phyloP scores from a whole-genome alignment of 305 asterid species.

The Galium porrigens region DNA sequence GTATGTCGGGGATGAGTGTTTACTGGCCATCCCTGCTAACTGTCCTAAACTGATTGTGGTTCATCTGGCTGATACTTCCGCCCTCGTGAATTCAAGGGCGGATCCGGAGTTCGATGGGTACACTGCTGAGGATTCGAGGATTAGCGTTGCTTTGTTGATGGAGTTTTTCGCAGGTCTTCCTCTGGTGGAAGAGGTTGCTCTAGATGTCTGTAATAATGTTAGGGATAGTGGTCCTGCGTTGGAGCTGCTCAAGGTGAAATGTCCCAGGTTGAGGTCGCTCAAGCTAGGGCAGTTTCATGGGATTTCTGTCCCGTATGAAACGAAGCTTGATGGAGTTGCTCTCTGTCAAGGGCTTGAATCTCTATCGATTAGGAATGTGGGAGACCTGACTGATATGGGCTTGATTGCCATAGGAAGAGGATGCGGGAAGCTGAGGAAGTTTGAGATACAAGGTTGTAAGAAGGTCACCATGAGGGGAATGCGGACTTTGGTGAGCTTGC shows the following conservation, averaged over 20 bases:
- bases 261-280: constrained; percentile 50
- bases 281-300: constrained; percentile 75
- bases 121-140: constrained; percentile 42
- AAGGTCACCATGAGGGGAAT: constrained; percentile 51
- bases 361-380: constrained; percentile 52
- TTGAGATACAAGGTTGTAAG: constrained; percentile 69
- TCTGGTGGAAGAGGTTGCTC: constrained; percentile 45
- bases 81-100: constrained; percentile 32
- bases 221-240: constrained; percentile 65
- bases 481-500: constrained; percentile 60
- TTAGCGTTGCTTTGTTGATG: constrained; percentile 47
- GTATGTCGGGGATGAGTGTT: constrained; percentile 51
- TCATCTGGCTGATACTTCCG: constrained; percentile 63
- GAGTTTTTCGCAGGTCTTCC: constrained; percentile 70
- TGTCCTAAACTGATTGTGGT: constrained; percentile 51
- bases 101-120: constrained; percentile 43
- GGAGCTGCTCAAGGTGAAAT: constrained; percentile 51
- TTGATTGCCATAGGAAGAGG: constrained; percentile 81
- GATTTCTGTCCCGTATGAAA: constrained; percentile 49
- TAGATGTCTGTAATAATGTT: constrained; percentile 59
- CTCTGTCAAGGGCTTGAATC: constrained; percentile 54
- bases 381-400: constrained; percentile 67
- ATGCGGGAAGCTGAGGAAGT: constrained; percentile 48
- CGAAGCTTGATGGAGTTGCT: constrained; percentile 65
- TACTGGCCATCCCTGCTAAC: constrained; percentile 39